phyloP scores from a whole-genome alignment of 2,329 filamentous ascomycete species.

The Ceratocystis smalleyi region DNA sequence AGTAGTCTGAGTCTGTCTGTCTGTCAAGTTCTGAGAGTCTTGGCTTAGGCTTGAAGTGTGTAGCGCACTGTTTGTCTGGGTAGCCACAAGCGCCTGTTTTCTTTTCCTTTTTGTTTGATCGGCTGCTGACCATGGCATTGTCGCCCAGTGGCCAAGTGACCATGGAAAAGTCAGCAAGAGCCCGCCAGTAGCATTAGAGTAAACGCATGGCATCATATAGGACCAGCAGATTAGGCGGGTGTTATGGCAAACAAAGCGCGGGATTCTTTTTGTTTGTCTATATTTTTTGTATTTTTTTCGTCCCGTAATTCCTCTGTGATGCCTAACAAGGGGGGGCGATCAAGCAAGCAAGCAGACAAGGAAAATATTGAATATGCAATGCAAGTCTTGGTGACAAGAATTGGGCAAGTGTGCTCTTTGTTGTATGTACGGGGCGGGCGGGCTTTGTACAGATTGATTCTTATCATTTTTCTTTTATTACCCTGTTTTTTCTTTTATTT shows the following conservation, averaged over 20 bases:
- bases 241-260: not conserved
- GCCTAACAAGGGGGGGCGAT: not conserved
- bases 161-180: not conserved
- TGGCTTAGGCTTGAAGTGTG: no score
- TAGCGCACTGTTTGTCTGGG: conserved; percentile 23
- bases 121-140: not conserved
- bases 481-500: not conserved
- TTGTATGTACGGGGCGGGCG: not conserved
- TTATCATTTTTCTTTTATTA: not conserved
- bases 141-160: not conserved
- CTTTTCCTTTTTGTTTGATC: not conserved
- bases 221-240: not conserved
- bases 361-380: not conserved
- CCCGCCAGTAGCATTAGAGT: not conserved
- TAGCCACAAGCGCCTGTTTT: conserved; percentile 32
- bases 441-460: not conserved
- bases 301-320: not conserved
- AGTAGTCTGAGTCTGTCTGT: no score
- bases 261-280: not conserved
- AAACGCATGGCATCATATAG: not conserved
- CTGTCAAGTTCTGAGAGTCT: no score
- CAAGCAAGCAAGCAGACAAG: not conserved
- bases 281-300: not conserved
- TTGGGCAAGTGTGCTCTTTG: not conserved
- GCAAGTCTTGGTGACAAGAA: not conserved